Evolutionary conservation across 2,329 filamentous ascomycete genomes (phyloP).

Genomic region (Xylariaceae sp.): DNA sequence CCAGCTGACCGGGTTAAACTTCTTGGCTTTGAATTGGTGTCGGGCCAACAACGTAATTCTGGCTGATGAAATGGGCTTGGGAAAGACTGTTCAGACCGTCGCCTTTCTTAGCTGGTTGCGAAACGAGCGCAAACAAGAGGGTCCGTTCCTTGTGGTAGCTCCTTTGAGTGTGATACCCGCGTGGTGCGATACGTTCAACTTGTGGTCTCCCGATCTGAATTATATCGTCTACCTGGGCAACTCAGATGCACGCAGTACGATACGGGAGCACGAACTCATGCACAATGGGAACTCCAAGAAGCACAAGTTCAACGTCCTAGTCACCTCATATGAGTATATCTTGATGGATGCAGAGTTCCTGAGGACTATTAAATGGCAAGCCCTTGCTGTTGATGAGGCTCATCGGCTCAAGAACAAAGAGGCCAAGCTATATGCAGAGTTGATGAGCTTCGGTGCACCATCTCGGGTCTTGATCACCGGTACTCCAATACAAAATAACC

Average conservation of each 20-base stretch:
- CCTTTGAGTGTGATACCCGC: constrained; percentile 96
- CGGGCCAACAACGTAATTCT: constrained; percentile 94
- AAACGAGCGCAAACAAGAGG: constrained; percentile 87
- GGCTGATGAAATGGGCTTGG: constrained; percentile 97
- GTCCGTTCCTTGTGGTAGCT: constrained; percentile 95
- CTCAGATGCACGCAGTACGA: constrained; percentile 82
- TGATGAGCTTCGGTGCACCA: constrained; percentile 85
- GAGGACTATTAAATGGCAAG: constrained; percentile 94
- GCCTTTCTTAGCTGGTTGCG: constrained; percentile 97
- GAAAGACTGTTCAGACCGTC: constrained; percentile 97
- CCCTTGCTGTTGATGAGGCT: constrained; percentile 93
- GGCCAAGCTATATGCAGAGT: constrained; percentile 86
- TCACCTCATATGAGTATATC: constrained; percentile 98
- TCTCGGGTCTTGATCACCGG: constrained; percentile 94
- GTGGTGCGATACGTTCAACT: constrained; percentile 97
- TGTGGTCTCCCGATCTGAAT: constrained; percentile 95
- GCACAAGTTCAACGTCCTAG: constrained; percentile 95
- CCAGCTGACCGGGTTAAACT: constrained; percentile 93
- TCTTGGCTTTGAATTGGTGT: constrained; percentile 95
- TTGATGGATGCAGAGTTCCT: constrained; percentile 84
- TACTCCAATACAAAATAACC: constrained; percentile 95
- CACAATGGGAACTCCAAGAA: constrained; percentile 85
- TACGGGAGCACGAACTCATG: constrained; percentile 88
- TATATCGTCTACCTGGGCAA: constrained; percentile 97
- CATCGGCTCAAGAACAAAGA: constrained; percentile 97